These are phyloP conservation scores for Dissophora ornata DNA, from an alignment of 192 early-diverging fungal species.

Conservation along the genomic window DNA sequence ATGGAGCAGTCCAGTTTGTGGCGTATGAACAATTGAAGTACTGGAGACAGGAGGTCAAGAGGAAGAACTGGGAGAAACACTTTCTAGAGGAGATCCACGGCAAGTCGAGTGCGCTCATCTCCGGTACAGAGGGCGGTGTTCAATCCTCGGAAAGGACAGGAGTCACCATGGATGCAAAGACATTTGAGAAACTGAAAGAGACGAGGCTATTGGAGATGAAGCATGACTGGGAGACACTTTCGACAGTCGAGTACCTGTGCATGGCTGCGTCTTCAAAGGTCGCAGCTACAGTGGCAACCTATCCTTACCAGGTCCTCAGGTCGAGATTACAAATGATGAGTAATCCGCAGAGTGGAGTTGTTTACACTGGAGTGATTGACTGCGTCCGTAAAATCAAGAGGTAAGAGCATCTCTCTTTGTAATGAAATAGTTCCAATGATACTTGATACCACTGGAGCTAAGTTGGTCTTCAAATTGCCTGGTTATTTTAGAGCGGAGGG, in stretches of 20 bases:
- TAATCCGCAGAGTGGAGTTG: conserved; percentile 57
- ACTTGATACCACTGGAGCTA: too few relatives aligned
- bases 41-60: conserved; percentile 58
- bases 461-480: too few relatives aligned
- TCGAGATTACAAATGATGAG: conserved; percentile 83
- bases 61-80: conserved; percentile 46
- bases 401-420: too few relatives aligned
- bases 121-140: neutral
- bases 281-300: conserved; percentile 87
- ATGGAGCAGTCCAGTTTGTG: conserved; percentile 98
- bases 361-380: conserved; percentile 79
- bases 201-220: conserved; percentile 38
- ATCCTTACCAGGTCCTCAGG: conserved; percentile 93
- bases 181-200: conserved; percentile 35
- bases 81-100: conserved; percentile 44
- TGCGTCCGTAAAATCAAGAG: conserved; percentile 74
- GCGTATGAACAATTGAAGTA: conserved; percentile 98
- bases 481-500: conserved; percentile 83
- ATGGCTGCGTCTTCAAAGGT: conserved; percentile 92
- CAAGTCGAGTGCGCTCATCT: conserved; percentile 5
- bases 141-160: conserved; percentile 6
- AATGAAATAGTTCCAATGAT: too few relatives aligned
- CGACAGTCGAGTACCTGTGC: conserved; percentile 78
- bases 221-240: conserved; percentile 55
- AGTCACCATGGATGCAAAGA: conserved; percentile 33